Evolutionary conservation across 441 rosid species (phyloP).

Genomic region (Pelargonium cotyledonis): DNA sequence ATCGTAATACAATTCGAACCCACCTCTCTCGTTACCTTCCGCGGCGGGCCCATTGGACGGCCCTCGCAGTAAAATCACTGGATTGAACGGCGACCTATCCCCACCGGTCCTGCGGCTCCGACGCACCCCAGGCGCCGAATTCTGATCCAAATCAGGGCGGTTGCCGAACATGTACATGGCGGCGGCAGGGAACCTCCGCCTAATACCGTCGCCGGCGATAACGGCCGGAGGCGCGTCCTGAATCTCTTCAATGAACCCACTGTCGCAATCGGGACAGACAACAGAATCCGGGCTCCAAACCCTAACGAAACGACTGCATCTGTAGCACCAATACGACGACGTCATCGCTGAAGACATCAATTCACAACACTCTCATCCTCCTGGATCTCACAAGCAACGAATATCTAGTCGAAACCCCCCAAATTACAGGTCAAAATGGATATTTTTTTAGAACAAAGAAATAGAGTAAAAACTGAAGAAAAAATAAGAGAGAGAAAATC

Average conservation of each 20-base stretch:
- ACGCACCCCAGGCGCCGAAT: constrained; percentile 17
- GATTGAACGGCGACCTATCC: constrained; percentile 19
- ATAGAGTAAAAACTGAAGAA: not conserved
- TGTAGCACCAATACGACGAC: constrained; percentile 21
- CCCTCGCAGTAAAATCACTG: not conserved
- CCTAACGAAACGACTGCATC: constrained; percentile 67
- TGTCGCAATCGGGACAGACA: constrained; percentile 29
- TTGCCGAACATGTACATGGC: not conserved
- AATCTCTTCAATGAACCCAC: constrained; percentile 39
- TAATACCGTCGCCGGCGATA: not conserved
- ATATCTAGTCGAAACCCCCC: not conserved
- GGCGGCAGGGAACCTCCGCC: not conserved
- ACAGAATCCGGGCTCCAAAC: constrained; percentile 39
- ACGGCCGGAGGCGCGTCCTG: constrained; percentile 15
- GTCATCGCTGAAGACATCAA: not conserved
- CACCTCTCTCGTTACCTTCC: constrained; percentile 20
- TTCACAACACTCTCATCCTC: not conserved
- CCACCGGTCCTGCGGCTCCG: constrained; percentile 11
- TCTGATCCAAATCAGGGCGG: not conserved
- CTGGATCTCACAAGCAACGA: not conserved
- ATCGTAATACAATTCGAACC: constrained; percentile 63
- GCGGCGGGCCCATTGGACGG: not conserved
- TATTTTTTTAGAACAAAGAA: not conserved
- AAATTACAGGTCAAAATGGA: not conserved
- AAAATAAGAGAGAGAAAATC: not conserved